phyloP scores from a whole-genome alignment of 2,329 filamentous ascomycete genomes.

The Penicillium sp. region DNA sequence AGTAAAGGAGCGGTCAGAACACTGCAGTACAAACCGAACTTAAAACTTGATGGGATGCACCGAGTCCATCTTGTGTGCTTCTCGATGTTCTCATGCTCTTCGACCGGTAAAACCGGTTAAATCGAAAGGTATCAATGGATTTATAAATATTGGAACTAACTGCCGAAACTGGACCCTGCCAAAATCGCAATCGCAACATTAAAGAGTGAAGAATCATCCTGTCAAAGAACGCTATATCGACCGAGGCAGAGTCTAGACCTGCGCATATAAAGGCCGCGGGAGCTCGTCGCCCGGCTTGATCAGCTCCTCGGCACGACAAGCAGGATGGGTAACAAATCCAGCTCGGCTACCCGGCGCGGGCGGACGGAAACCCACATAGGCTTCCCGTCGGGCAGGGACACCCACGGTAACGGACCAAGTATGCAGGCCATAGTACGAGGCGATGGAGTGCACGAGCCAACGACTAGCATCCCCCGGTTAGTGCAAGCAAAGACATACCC shows the following conservation, averaged over 20 bases:
- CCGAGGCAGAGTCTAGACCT: slow-evolving; percentile 24
- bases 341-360: slow-evolving; percentile 26
- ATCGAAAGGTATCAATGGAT: background rate
- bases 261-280: slow-evolving; percentile 36
- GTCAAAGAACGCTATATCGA: background rate
- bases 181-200: background rate
- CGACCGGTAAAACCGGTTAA: background rate
- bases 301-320: slow-evolving; percentile 27
- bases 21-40: background rate
- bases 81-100: background rate
- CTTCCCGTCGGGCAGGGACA: slow-evolving; percentile 67
- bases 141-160: background rate
- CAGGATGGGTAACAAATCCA: slow-evolving; percentile 25
- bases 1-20: background rate
- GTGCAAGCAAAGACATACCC: slow-evolving; percentile 4
- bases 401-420: slow-evolving; percentile 75
- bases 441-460: slow-evolving; percentile 90
- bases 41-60: background rate
- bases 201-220: background rate
- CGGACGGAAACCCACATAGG: slow-evolving; percentile 68
- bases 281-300: slow-evolving; percentile 36
- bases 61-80: background rate
- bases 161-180: background rate
- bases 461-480: slow-evolving; percentile 51
- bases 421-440: slow-evolving; percentile 81